phyloP scores from a whole-genome alignment of 2,329 filamentous ascomycete species.

The Venturia carpophila region DNA sequence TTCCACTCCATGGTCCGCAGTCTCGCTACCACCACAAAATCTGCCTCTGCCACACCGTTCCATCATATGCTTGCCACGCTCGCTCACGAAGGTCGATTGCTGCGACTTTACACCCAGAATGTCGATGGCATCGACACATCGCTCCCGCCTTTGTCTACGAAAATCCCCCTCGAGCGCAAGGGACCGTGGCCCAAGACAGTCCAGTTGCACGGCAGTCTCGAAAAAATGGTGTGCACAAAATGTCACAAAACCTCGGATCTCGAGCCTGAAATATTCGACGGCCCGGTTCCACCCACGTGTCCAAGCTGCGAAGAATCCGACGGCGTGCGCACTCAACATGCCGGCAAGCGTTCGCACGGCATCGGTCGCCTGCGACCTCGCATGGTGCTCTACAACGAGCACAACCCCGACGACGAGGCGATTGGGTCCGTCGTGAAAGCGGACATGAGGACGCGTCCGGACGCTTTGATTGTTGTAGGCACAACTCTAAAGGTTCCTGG shows the following conservation, averaged over 20 bases:
- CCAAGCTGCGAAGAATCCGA: conserved; percentile 66
- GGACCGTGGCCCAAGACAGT: conserved; percentile 90
- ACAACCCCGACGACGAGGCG: conserved; percentile 91
- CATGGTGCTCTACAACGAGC: conserved; percentile 96
- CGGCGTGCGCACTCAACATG: conserved; percentile 62
- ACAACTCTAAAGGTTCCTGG: conserved; percentile 94
- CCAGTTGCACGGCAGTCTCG: conserved; percentile 85
- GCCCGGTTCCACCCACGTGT: conserved; percentile 76
- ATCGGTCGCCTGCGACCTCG: conserved; percentile 82
- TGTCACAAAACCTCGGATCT: conserved; percentile 72
- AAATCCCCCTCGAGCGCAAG: conserved; percentile 72
- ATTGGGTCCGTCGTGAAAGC: conserved; percentile 85
- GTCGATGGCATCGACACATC: conserved; percentile 90
- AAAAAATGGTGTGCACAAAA: conserved; percentile 96
- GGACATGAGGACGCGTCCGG: conserved; percentile 76
- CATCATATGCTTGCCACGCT: conserved; percentile 90
- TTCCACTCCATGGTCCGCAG: conserved; percentile 96
- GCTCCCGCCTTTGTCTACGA: conserved; percentile 69
- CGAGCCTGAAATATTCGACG: conserved; percentile 70
- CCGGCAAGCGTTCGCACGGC: conserved; percentile 85
- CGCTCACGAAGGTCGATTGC: conserved; percentile 73
- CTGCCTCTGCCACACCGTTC: conserved; percentile 75
- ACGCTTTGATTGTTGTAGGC: conserved; percentile 89
- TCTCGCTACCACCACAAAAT: conserved; percentile 68
- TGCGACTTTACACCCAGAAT: conserved; percentile 93